Conservation (phyloP, 1,284 basidiomycete genomes). For the Pyrrhoderma lamaoense region DNA sequence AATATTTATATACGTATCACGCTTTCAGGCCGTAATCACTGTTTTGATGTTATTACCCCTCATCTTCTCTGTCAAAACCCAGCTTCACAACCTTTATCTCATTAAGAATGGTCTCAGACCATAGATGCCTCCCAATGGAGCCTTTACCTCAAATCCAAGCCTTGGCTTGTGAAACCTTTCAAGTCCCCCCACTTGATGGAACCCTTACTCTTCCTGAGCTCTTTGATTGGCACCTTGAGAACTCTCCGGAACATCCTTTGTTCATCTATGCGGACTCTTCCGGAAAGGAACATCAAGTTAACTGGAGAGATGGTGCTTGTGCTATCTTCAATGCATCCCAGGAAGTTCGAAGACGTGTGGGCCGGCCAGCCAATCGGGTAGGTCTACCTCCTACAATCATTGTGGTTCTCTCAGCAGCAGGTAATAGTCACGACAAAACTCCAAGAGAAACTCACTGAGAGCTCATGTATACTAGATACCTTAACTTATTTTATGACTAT, state of each 20-base stretch:
- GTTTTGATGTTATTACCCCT: no score
- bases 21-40: no score
- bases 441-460: no score
- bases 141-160: not conserved
- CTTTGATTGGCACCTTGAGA: conserved; percentile 29
- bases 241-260: conserved; percentile 30
- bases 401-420: conserved; percentile 22
- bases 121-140: not conserved
- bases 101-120: not conserved
- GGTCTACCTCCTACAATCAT: conserved; percentile 14
- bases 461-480: conserved; percentile 11
- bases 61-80: no score
- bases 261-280: conserved; percentile 25
- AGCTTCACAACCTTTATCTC: no score
- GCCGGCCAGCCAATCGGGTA: not conserved
- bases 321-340: conserved; percentile 22
- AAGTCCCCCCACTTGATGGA: conserved; percentile 29
- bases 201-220: conserved; percentile 30
- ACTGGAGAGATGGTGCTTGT: conserved; percentile 24
- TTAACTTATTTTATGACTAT: conserved; percentile 15
- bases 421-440: conserved; percentile 16
- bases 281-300: no score
- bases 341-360: not conserved
- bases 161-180: conserved; percentile 22
- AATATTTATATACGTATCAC: no score